phyloP scores from a whole-genome alignment of 257 asterid genomes.

The Lycium ferocissimum region DNA sequence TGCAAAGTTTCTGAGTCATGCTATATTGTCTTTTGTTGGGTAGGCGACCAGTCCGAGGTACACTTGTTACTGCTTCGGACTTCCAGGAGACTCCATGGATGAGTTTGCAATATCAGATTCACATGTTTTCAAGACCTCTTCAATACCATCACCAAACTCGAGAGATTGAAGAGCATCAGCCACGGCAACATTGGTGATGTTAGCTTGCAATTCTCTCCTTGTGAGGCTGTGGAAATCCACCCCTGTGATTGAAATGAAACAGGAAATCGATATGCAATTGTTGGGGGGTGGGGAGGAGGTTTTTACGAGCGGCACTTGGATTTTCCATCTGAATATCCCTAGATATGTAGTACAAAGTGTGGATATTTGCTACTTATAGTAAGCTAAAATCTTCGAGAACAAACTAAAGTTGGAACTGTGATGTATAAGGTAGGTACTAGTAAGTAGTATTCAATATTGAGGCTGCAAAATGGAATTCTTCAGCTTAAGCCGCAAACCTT shows the following conservation, averaged over 20 bases:
- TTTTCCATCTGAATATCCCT: background rate
- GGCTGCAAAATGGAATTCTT: constrained; percentile 3
- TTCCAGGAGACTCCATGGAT: constrained; percentile 55
- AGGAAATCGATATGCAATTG: background rate
- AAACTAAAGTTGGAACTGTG: background rate
- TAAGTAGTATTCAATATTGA: background rate
- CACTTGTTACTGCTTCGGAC: constrained; percentile 53
- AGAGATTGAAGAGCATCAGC: constrained; percentile 65
- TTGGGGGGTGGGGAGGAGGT: background rate
- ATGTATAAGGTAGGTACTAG: background rate
- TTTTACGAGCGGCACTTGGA: background rate
- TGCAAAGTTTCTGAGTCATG: constrained; percentile 45
- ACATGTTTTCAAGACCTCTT: constrained; percentile 50
- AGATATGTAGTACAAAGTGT: too few species aligned
- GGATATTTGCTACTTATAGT: too few species aligned
- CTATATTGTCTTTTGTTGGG: constrained; percentile 47
- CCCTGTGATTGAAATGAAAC: constrained; percentile 25
- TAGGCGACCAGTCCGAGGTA: constrained; percentile 58
- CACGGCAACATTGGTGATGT: constrained; percentile 69
- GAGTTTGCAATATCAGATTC: constrained; percentile 55
- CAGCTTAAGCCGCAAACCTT: background rate
- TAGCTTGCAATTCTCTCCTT: constrained; percentile 79
- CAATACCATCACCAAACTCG: constrained; percentile 64
- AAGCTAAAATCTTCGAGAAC: too few species aligned
- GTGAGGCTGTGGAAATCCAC: constrained; percentile 69